Evolutionary conservation across 257 asterid species (phyloP).

Genomic region (Nyctanthes arbortristis): DNA sequence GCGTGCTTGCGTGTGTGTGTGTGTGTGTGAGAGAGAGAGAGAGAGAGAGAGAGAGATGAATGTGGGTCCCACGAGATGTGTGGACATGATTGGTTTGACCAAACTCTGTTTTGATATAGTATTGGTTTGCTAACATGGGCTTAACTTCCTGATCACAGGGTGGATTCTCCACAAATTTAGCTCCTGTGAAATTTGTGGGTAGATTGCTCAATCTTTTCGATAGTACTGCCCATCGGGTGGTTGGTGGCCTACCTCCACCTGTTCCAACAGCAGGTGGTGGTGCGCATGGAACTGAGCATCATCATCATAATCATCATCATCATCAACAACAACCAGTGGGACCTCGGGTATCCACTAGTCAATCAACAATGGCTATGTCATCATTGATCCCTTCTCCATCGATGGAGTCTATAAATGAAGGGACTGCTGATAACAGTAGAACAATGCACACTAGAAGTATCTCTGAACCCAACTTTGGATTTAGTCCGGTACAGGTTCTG

Average conservation of each 20-base stretch:
- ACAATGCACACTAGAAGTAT: slow-evolving; percentile 83
- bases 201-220: slow-evolving; percentile 84
- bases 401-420: slow-evolving; percentile 62
- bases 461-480: slow-evolving; percentile 96
- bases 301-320: slow-evolving; percentile 35
- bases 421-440: slow-evolving; percentile 55
- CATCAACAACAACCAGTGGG: slow-evolving; percentile 42
- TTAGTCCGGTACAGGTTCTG: slow-evolving; percentile 87
- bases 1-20: no score
- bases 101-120: no score
- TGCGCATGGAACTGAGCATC: slow-evolving; percentile 46
- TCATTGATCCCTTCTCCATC: slow-evolving; percentile 83
- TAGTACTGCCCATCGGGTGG: slow-evolving; percentile 80
- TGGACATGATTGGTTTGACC: no score
- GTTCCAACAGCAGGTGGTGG: slow-evolving; percentile 45
- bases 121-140: no score
- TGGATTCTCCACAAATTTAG: slow-evolving; percentile 89
- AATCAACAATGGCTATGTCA: slow-evolving; percentile 94
- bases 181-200: slow-evolving; percentile 71
- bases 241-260: slow-evolving; percentile 75
- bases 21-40: no score
- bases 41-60: no score
- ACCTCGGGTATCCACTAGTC: slow-evolving; percentile 80
- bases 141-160: slow-evolving; percentile 59
- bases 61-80: no score